Conservation (phyloP, 2,329 filamentous ascomycete genomes). For the Talaromyces piceae region DNA sequence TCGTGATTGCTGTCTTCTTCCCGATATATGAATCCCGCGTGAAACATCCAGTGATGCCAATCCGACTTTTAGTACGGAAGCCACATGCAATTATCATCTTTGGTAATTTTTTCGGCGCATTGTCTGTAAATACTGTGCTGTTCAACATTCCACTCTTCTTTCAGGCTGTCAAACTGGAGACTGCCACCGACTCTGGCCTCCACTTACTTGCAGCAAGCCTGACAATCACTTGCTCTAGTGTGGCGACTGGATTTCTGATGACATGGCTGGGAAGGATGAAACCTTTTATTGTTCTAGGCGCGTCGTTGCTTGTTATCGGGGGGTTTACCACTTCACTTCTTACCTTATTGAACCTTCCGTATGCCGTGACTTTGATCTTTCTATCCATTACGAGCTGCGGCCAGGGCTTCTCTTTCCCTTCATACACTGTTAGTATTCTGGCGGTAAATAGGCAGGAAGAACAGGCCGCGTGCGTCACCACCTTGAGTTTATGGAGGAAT, state of each 20-base stretch:
- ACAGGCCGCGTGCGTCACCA: conserved; percentile 63
- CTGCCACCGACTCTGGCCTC: conserved; percentile 64
- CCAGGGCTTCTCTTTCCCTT: conserved; percentile 58
- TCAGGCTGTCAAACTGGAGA: conserved; percentile 64
- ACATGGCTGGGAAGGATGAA: conserved; percentile 54
- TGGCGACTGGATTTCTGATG: conserved; percentile 56
- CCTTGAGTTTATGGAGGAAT: conserved; percentile 63
- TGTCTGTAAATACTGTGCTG: conserved; percentile 50
- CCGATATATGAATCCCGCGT: conserved; percentile 37
- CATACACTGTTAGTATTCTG: conserved; percentile 57
- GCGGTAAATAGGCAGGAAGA: conserved; percentile 53
- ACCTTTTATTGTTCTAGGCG: conserved; percentile 50
- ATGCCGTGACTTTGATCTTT: conserved; percentile 48
- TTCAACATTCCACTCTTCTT: conserved; percentile 71
- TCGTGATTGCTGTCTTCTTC: conserved; percentile 31
- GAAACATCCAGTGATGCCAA: conserved; percentile 44
- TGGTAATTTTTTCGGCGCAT: conserved; percentile 44
- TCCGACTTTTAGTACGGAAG: conserved; percentile 39
- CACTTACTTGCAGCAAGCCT: conserved; percentile 59
- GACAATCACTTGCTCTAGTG: conserved; percentile 48
- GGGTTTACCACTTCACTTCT: conserved; percentile 45
- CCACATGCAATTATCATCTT: conserved; percentile 45
- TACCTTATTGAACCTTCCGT: conserved; percentile 40
- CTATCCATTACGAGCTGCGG: conserved; percentile 52
- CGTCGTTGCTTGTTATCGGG: conserved; percentile 44